Conservation (phyloP, 1,139 yeast species). For the Magnusiomyces suaveolens region DNA sequence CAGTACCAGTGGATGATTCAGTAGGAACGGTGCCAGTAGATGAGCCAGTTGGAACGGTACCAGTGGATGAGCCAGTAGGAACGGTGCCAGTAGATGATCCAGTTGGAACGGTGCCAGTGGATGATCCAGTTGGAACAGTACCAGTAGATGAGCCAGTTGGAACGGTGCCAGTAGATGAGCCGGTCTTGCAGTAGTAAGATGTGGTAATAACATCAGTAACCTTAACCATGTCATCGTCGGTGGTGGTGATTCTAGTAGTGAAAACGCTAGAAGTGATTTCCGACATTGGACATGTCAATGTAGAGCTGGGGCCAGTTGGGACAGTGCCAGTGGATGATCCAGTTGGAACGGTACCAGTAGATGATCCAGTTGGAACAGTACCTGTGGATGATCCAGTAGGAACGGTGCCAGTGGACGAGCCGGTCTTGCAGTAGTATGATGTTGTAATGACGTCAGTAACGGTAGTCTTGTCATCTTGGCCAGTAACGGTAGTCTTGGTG, state of each 20-base stretch:
- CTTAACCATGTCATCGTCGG: background rate
- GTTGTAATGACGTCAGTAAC: background rate
- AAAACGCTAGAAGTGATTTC: background rate
- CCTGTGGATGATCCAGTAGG: background rate
- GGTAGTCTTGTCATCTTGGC: background rate
- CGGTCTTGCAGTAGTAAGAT: background rate
- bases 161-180: background rate
- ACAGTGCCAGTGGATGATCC: background rate
- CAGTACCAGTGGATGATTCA: background rate
- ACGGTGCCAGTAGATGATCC: background rate
- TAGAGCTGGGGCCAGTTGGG: background rate
- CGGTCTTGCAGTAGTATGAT: background rate
- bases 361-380: background rate
- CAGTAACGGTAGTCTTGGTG: background rate
- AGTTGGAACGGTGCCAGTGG: background rate
- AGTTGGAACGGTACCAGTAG: background rate
- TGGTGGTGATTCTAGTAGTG: background rate
- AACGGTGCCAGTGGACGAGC: background rate
- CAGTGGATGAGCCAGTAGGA: background rate
- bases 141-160: background rate
- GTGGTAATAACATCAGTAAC: background rate
- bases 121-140: background rate
- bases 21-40: background rate
- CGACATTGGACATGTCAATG: background rate
- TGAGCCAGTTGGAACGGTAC: background rate